Evolutionary conservation across 2,329 filamentous ascomycete species (phyloP).

Genomic region (Grosmannia serpens): DNA sequence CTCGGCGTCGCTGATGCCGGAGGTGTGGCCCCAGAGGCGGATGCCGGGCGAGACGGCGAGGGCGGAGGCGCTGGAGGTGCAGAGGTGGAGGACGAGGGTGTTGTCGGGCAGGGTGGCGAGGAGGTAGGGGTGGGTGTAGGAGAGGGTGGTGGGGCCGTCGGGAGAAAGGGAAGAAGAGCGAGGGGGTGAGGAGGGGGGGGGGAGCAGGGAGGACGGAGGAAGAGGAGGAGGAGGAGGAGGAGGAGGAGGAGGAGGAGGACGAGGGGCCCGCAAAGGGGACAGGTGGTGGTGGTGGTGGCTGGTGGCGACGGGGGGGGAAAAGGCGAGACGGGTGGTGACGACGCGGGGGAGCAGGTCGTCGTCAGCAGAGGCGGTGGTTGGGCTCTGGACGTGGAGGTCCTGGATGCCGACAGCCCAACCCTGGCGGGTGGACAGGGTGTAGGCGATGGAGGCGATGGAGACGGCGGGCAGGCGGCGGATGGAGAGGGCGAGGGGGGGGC

Average conservation of each 20-base stretch:
- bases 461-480: slow-evolving; percentile 54
- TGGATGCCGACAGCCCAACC: slow-evolving; percentile 92
- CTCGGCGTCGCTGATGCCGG: slow-evolving; percentile 74
- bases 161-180: background rate
- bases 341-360: slow-evolving; percentile 18
- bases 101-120: slow-evolving; percentile 79
- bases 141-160: slow-evolving; percentile 47
- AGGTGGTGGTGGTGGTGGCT: too few species aligned
- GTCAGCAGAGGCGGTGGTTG: slow-evolving; percentile 4
- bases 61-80: slow-evolving; percentile 56
- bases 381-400: slow-evolving; percentile 55
- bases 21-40: slow-evolving; percentile 84
- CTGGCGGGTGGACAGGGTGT: slow-evolving; percentile 64
- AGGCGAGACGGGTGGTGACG: slow-evolving; percentile 27
- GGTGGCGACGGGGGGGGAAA: background rate
- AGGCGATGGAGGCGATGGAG: slow-evolving; percentile 75
- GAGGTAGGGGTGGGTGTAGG: slow-evolving; percentile 73
- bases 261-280: too few species aligned
- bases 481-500: slow-evolving; percentile 70
- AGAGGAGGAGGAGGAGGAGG: background rate
- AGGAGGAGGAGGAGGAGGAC: slow-evolving; percentile 19
- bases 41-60: slow-evolving; percentile 63
- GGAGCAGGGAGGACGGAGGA: background rate
- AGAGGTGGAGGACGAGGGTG: slow-evolving; percentile 71
- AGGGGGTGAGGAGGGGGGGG: background rate